phyloP scores from a whole-genome alignment of 805 yeast genomes.

The Brettanomyces custersianus region DNA sequence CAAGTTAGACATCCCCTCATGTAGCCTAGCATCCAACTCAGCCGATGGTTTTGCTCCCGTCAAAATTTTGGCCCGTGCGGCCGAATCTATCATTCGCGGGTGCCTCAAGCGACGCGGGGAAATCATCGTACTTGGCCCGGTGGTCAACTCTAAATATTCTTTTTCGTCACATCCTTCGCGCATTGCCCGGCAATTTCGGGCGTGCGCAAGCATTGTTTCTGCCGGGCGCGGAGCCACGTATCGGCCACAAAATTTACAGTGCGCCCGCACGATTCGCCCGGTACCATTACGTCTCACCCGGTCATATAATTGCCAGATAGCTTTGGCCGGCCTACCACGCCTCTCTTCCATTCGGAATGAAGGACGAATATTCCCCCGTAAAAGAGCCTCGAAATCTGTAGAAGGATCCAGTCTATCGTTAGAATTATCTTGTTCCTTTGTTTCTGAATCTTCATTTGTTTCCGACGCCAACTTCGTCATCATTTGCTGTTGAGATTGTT shows the following conservation, averaged over 20 bases:
- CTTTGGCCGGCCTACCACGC: constrained; percentile 4
- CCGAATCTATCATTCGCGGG: constrained; percentile 1
- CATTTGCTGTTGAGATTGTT: too few species aligned
- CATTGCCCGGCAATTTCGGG: neutral
- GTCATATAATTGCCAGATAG: constrained; percentile 2
- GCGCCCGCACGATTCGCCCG: neutral
- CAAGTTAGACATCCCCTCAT: too few species aligned
- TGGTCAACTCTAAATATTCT: neutral
- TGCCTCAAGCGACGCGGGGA: neutral
- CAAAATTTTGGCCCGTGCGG: too few species aligned
- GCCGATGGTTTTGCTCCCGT: too few species aligned
- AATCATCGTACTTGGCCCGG: neutral
- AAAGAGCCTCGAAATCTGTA: too few species aligned
- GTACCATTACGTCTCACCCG: neutral
- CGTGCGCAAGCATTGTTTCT: constrained; percentile 1
- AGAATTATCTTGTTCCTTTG: constrained; percentile 1
- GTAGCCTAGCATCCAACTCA: too few species aligned
- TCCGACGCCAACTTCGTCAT: too few species aligned
- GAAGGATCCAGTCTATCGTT: too few species aligned
- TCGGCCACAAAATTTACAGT: constrained; percentile 1
- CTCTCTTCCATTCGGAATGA: constrained; percentile 3
- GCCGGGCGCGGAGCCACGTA: constrained; percentile 1
- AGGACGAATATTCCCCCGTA: too few species aligned
- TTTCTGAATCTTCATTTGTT: too few species aligned
- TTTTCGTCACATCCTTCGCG: neutral